Percentiles rank a stretch among this genome's conserved stretches.
Conservation (phyloP, 2,329 filamentous ascomycete genomes). For the Epichloe aotearoae region DNA sequence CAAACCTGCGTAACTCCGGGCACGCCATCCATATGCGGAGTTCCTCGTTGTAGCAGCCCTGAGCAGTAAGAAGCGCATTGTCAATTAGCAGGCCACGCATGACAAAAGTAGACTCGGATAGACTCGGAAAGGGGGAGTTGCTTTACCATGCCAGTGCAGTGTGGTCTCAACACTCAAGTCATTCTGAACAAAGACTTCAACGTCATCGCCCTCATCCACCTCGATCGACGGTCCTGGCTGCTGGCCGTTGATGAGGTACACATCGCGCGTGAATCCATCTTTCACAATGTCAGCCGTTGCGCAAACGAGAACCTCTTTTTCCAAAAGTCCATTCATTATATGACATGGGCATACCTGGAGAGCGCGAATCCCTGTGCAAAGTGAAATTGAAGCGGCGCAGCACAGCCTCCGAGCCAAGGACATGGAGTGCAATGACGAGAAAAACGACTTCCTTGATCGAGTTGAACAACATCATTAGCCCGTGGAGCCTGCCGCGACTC, state of each 20-base stretch:
- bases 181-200: conserved; percentile 4
- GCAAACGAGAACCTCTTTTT: too few species aligned
- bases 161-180: conserved; percentile 1
- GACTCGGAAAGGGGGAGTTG: too few species aligned
- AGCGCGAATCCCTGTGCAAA: neutral
- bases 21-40: conserved; percentile 3
- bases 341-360: conserved; percentile 1
- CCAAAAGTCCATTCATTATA: too few species aligned
- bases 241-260: conserved; percentile 7
- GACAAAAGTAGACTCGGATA: neutral
- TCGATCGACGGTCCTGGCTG: conserved; percentile 8
- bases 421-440: neutral
- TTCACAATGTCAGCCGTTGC: neutral
- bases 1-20: conserved; percentile 3
- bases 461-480: neutral
- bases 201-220: conserved; percentile 3
- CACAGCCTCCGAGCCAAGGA: neutral
- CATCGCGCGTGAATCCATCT: conserved; percentile 5
- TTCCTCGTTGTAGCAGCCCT: conserved; percentile 2
- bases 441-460: neutral
- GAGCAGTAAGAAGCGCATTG: neutral
- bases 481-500: neutral
- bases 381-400: conserved; percentile 2
- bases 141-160: neutral
- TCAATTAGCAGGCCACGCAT: neutral